Evolutionary conservation across 345 rosid genomes (phyloP), one percentile per base, ranked within the genome.

Genomic region (Ceriops decandra): DNA sequence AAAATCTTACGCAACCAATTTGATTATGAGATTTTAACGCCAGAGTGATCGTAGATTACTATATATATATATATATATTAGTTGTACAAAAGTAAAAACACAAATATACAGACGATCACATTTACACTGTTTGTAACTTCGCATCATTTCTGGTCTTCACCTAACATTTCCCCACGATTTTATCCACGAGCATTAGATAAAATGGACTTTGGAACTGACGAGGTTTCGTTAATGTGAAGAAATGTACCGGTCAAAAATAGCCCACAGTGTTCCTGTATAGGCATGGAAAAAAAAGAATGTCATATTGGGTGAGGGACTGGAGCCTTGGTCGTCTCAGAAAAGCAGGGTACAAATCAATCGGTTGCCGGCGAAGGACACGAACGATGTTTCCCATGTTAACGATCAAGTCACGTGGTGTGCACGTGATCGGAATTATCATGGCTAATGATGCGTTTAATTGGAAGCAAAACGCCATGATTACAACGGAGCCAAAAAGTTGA

Each of bases 251-350:
- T 74, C 74, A 74, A 65, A 74, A 63, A 63, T 69, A 42, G 24
- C 47, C 38, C 7, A 36, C 61, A 42, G 63, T 60, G 63, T 38
- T 61, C 66, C 56, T 1, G 35, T 59, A 7, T 33, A 38, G 51
- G 31, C 68, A 68, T 68, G 9, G 79, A 81, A 81, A 22, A 22
- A 22, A 22, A 77, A 71, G 57, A 26, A 75, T 58, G 72, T 58
- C 66, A 28, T 66, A 77, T 79, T 75, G 72, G 74, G 69, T 74
- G 69, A 78, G 68, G 15, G 56, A 54, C 6, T 53, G 57, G 13
- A 53, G 57, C 2, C 13, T 21, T 21, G 7, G 22, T n/a, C 22
- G 57, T 9, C 26, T 22, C 26, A 56, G 22, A 15, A 24, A 27
- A 56, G 16, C 5, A 24, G 59, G 0, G 9, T 2, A 24, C 59